These are phyloP conservation scores for Suhomyces chickasaworum DNA, from an alignment of 1,139 yeast species.

Conservation along the genomic window DNA sequence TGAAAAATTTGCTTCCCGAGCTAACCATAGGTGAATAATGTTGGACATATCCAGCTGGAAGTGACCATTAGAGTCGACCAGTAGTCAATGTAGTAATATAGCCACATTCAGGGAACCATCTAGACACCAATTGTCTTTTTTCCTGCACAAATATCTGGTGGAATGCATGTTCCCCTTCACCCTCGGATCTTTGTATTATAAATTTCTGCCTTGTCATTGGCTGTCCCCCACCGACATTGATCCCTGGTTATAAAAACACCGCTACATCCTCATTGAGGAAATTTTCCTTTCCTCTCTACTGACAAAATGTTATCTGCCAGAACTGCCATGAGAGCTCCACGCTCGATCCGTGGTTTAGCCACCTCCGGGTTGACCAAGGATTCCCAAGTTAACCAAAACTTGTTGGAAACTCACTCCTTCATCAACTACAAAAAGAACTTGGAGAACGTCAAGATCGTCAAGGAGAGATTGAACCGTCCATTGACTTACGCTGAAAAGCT, in stretches of 20 bases:
- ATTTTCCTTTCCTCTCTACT: constrained; percentile 12
- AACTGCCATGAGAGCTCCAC: constrained; percentile 36
- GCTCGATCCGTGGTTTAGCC: constrained; percentile 69
- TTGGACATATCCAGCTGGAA: background rate
- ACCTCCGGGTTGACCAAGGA: constrained; percentile 79
- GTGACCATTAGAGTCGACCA: background rate
- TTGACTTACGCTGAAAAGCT: constrained; percentile 97
- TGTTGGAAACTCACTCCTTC: constrained; percentile 84
- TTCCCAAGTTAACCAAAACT: constrained; percentile 89
- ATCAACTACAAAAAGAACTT: constrained; percentile 74
- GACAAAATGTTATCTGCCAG: constrained; percentile 44
- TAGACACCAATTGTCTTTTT: background rate
- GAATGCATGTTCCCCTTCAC: background rate
- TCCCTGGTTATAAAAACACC: constrained; percentile 15
- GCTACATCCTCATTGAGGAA: constrained; percentile 8
- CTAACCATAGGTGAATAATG: background rate
- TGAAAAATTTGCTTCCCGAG: constrained; percentile 14
- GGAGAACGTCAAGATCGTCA: constrained; percentile 86
- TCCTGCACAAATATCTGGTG: background rate
- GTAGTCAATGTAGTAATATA: background rate
- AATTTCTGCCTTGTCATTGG: constrained; percentile 24
- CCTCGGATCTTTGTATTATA: constrained; percentile 19
- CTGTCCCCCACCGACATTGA: constrained; percentile 14
- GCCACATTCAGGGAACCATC: background rate
- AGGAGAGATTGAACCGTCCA: constrained; percentile 86